These are phyloP conservation scores for Schoenoplectus tabernaemontani DNA, from an alignment of 202 grass and related monocot genomes.

Conservation along the genomic window DNA sequence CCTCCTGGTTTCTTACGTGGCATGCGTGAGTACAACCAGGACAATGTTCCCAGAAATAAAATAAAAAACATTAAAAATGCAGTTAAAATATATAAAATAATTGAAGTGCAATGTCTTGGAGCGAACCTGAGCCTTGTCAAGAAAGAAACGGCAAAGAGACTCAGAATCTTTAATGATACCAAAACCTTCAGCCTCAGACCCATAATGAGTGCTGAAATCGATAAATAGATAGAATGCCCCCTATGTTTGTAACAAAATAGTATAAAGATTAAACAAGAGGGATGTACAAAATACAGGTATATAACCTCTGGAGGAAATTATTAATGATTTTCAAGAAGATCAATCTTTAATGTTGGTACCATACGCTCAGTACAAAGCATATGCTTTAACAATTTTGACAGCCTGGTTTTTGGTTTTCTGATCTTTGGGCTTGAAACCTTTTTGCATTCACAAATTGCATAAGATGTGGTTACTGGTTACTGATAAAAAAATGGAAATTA, in stretches of 20 bases:
- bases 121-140: conserved; percentile 74
- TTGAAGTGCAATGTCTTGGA: background rate
- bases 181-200: conserved; percentile 73
- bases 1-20: background rate
- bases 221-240: conserved; percentile 92
- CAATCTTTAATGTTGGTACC: background rate
- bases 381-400: background rate
- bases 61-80: background rate
- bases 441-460: background rate
- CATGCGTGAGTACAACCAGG: background rate
- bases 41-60: background rate
- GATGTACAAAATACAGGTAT: too few relatives aligned
- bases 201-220: conserved; percentile 85
- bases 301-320: too few relatives aligned
- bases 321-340: too few relatives aligned
- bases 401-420: too few relatives aligned
- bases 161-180: conserved; percentile 65
- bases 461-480: background rate
- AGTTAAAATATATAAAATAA: conserved; percentile 4
- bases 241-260: conserved; percentile 37
- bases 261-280: too few relatives aligned
- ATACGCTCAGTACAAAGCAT: background rate
- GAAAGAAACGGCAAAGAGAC: conserved; percentile 63
- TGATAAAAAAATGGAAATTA: background rate
- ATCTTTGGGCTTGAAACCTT: background rate